These are phyloP conservation scores for Phytophthora palmivora DNA, from an alignment of 352 stramenopile species.

Conservation along the genomic window DNA sequence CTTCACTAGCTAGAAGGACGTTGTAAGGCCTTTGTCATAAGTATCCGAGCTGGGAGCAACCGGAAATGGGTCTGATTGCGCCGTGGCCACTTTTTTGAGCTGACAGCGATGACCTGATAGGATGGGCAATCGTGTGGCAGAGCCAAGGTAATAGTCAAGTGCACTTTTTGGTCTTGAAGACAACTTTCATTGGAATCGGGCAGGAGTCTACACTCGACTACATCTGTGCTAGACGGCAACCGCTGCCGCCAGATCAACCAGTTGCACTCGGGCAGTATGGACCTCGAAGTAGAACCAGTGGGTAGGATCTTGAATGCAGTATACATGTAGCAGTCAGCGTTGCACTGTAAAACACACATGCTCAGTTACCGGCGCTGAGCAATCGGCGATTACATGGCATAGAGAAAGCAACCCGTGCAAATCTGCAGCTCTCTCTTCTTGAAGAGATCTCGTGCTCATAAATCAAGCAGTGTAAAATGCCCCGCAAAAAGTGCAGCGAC, in stretches of 20 bases:
- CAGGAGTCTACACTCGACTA: too few species aligned
- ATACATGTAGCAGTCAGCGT: conserved; percentile 17
- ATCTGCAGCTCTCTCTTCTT: conserved; percentile 6
- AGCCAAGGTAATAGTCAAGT: conserved; percentile 3
- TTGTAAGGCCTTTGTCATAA: too few species aligned
- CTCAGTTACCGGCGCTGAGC: not conserved
- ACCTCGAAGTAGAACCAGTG: not conserved
- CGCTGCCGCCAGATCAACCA: too few species aligned
- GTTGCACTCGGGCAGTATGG: too few species aligned
- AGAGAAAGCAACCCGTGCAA: conserved; percentile 14
- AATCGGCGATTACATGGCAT: conserved; percentile 5
- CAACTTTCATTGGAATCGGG: too few species aligned
- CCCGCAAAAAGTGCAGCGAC: conserved; percentile 4
- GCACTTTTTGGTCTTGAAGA: too few species aligned
- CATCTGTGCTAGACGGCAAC: too few species aligned
- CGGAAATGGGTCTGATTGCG: conserved; percentile 6
- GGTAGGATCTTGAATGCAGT: conserved; percentile 7
- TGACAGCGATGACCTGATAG: conserved; percentile 23
- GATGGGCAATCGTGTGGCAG: conserved; percentile 19
- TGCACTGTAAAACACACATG: conserved; percentile 14
- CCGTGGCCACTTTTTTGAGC: too few species aligned
- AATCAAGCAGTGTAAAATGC: conserved; percentile 4
- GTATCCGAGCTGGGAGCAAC: too few species aligned
- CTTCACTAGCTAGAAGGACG: too few species aligned
- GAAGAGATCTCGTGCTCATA: not conserved